Conservation (phyloP, 805 yeast species). For the Saccharomycopsis sp. region DNA sequence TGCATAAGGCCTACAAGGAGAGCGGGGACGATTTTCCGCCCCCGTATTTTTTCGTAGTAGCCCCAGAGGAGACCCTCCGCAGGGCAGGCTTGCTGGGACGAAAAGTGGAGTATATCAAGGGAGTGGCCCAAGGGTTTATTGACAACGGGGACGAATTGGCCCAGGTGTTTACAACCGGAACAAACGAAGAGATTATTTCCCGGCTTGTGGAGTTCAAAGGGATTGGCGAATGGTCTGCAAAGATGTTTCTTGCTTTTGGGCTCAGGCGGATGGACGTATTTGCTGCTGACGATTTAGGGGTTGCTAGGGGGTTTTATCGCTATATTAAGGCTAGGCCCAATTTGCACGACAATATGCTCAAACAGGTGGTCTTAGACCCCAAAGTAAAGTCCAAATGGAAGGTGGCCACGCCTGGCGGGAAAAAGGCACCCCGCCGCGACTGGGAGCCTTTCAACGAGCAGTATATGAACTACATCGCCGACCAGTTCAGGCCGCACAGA, state of each 20-base stretch:
- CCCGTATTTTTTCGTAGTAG: conserved; percentile 39
- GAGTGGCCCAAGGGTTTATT: conserved; percentile 45
- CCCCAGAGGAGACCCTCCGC: conserved; percentile 43
- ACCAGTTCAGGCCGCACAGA: conserved; percentile 57
- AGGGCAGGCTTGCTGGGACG: conserved; percentile 61
- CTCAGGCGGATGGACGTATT: conserved; percentile 62
- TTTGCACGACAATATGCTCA: conserved; percentile 38
- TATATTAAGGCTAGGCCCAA: conserved; percentile 53
- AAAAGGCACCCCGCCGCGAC: conserved; percentile 41
- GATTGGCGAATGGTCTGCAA: conserved; percentile 81
- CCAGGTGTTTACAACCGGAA: conserved; percentile 32
- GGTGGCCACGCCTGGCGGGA: conserved; percentile 29
- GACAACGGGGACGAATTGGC: conserved; percentile 27
- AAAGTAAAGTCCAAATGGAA: conserved; percentile 32
- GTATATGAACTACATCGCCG: conserved; percentile 47
- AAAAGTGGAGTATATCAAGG: conserved; percentile 57
- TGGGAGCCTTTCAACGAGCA: conserved; percentile 67
- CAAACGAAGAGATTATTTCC: conserved; percentile 41
- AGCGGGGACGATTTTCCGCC: conserved; percentile 37
- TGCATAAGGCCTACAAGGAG: conserved; percentile 33
- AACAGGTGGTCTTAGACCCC: conserved; percentile 31
- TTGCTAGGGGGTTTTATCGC: conserved; percentile 70
- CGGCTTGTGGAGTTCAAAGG: conserved; percentile 56
- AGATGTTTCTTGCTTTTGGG: conserved; percentile 76
- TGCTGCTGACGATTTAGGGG: conserved; percentile 74